Percentiles rank a stretch among this genome's conserved stretches.
Evolutionary conservation across 345 rosid genomes (phyloP).

Genomic region (Rhizophora apiculata): DNA sequence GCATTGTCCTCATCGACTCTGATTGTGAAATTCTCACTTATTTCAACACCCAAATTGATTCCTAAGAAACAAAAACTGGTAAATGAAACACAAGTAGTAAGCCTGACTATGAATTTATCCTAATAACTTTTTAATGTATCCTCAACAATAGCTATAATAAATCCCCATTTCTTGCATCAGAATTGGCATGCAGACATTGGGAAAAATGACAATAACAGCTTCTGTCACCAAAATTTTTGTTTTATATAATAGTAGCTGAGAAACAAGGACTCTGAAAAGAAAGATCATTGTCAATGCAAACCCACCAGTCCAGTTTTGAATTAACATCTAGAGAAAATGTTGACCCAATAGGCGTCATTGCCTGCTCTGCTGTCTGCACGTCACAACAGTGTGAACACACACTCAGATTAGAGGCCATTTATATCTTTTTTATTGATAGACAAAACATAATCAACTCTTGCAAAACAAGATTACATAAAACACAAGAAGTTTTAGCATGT

Average conservation of each 20-base stretch:
- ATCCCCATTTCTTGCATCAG: background rate
- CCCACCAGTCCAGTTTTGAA: slow-evolving; percentile 32
- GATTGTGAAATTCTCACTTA: background rate
- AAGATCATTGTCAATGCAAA: background rate
- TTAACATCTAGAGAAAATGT: slow-evolving; percentile 24
- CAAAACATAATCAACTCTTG: slow-evolving; percentile 4
- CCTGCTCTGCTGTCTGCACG: slow-evolving; percentile 31
- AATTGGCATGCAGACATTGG: background rate
- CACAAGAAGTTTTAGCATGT: background rate
- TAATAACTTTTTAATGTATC: background rate
- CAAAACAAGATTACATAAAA: background rate
- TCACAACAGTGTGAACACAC: slow-evolving; percentile 8
- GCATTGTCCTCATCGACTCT: background rate
- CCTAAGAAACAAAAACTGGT: background rate
- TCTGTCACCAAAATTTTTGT: background rate
- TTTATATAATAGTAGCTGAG: background rate
- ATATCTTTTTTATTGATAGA: background rate
- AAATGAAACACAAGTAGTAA: background rate
- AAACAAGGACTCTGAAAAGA: slow-evolving; percentile 6
- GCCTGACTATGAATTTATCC: background rate
- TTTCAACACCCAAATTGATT: background rate
- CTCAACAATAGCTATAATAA: slow-evolving; percentile 12
- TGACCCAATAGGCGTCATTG: slow-evolving; percentile 34
- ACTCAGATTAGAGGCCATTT: background rate
- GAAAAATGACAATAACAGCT: slow-evolving; percentile 1